Conservation (phyloP, 108 stramenopile genomes). For the Cyclotella cryptica region DNA sequence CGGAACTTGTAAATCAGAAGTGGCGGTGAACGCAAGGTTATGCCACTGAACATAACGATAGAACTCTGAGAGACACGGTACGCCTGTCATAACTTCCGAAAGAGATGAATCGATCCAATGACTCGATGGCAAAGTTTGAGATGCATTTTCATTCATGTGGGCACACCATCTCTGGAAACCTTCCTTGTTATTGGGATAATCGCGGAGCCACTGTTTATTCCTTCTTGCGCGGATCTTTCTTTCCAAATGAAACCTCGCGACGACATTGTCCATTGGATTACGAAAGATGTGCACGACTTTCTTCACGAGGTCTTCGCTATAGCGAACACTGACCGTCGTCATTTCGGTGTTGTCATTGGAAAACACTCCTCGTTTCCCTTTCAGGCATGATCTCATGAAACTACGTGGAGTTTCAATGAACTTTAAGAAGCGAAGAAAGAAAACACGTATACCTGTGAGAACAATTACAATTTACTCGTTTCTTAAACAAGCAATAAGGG, state of each 20-base stretch:
- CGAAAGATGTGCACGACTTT: conserved; percentile 52
- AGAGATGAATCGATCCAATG: conserved; percentile 44
- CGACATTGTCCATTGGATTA: conserved; percentile 52
- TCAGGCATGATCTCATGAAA: conserved; percentile 39
- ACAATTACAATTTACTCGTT: not conserved
- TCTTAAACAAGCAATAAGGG: not conserved
- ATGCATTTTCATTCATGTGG: conserved; percentile 20
- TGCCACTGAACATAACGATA: conserved; percentile 53
- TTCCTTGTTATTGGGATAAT: conserved; percentile 36
- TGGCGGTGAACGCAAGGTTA: conserved; percentile 55
- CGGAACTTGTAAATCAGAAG: conserved; percentile 56
- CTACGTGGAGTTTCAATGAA: conserved; percentile 39
- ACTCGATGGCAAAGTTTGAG: not conserved
- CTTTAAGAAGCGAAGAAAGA: not conserved
- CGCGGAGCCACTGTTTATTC: conserved; percentile 34
- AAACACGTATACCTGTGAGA: not conserved
- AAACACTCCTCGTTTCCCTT: conserved; percentile 27
- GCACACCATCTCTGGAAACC: conserved; percentile 35
- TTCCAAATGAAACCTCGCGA: conserved; percentile 54
- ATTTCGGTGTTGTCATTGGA: not conserved
- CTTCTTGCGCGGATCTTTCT: conserved; percentile 29
- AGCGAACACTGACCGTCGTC: conserved; percentile 11
- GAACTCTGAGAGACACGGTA: conserved; percentile 53
- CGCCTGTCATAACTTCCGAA: conserved; percentile 21
- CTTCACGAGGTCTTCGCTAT: conserved; percentile 32